Conservation (phyloP, 2,329 filamentous ascomycete genomes). For the Periconia sp. region DNA sequence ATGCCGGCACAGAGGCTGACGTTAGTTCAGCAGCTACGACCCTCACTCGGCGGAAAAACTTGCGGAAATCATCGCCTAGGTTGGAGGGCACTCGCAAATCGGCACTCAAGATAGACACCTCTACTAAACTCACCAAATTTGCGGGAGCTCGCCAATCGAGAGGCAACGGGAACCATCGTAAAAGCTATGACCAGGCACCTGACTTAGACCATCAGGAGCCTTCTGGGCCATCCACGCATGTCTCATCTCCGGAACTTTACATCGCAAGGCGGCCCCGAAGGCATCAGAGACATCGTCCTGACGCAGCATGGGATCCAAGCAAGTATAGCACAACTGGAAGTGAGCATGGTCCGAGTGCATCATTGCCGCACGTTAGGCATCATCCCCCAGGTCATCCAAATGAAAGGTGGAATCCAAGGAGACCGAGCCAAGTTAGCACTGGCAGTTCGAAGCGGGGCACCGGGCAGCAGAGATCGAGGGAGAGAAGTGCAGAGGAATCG, state of each 20-base stretch:
- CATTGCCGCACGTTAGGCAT: not conserved
- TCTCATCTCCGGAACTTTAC: slow-evolving; percentile 2
- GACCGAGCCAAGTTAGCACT: not conserved
- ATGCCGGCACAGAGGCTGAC: slow-evolving; percentile 6
- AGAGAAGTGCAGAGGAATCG: too few species aligned
- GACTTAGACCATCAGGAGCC: not conserved
- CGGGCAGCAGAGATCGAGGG: not conserved
- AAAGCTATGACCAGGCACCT: not conserved
- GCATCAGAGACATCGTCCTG: slow-evolving; percentile 7
- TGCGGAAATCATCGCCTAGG: too few species aligned
- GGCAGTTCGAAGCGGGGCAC: slow-evolving; percentile 14
- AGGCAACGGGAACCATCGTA: too few species aligned
- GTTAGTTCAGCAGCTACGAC: slow-evolving; percentile 8
- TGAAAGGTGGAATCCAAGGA: slow-evolving; percentile 12
- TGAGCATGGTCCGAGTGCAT: slow-evolving; percentile 12
- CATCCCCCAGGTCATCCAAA: slow-evolving; percentile 10
- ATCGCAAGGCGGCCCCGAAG: not conserved
- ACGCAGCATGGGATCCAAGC: slow-evolving; percentile 12
- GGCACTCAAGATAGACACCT: slow-evolving; percentile 12
- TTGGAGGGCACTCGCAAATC: slow-evolving; percentile 1
- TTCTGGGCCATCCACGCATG: slow-evolving; percentile 3
- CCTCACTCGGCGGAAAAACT: slow-evolving; percentile 7
- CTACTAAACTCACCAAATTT: not conserved
- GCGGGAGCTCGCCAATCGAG: too few species aligned
- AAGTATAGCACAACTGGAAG: slow-evolving; percentile 7